Evolutionary conservation across 2,329 filamentous ascomycete species (phyloP).

Genomic region (Rosellinia necatrix): DNA sequence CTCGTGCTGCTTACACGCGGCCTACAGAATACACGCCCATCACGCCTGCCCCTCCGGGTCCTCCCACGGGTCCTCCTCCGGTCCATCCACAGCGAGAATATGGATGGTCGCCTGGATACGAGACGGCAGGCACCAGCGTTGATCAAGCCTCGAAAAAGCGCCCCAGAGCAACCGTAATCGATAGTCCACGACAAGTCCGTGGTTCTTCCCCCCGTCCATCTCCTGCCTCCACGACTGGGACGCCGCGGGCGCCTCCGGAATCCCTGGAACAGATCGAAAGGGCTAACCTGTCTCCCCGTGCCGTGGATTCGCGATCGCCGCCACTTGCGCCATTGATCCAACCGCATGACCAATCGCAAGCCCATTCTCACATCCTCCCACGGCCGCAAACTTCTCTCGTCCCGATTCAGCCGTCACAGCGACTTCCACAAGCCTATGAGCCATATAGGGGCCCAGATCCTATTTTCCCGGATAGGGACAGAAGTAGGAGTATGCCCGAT

Average conservation of each 20-base stretch:
- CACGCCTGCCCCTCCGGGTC: constrained; percentile 38
- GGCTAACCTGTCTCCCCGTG: constrained; percentile 37
- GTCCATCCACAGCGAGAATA: constrained; percentile 39
- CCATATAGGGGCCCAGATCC: constrained; percentile 38
- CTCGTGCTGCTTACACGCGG: constrained; percentile 39
- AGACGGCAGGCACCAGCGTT: constrained; percentile 33
- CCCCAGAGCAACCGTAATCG: constrained; percentile 30
- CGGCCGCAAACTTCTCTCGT: constrained; percentile 32
- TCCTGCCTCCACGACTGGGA: constrained; percentile 38
- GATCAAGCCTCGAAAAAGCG: constrained; percentile 38
- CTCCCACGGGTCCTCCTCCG: constrained; percentile 23
- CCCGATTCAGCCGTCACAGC: constrained; percentile 34
- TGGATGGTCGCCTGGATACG: constrained; percentile 41
- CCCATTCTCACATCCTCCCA: constrained; percentile 34
- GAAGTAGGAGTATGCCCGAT: constrained; percentile 38
- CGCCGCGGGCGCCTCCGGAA: constrained; percentile 40
- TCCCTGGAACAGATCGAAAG: constrained; percentile 39
- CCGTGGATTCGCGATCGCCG: constrained; percentile 37
- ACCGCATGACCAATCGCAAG: constrained; percentile 33
- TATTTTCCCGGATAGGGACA: constrained; percentile 42
- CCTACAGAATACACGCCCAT: constrained; percentile 40
- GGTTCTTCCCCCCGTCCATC: constrained; percentile 36
- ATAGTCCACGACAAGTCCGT: constrained; percentile 36
- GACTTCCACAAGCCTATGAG: constrained; percentile 34
- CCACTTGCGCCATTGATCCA: constrained; percentile 35